Conservation (phyloP, 805 yeast species). For the Saccharomycopsis olivae region DNA sequence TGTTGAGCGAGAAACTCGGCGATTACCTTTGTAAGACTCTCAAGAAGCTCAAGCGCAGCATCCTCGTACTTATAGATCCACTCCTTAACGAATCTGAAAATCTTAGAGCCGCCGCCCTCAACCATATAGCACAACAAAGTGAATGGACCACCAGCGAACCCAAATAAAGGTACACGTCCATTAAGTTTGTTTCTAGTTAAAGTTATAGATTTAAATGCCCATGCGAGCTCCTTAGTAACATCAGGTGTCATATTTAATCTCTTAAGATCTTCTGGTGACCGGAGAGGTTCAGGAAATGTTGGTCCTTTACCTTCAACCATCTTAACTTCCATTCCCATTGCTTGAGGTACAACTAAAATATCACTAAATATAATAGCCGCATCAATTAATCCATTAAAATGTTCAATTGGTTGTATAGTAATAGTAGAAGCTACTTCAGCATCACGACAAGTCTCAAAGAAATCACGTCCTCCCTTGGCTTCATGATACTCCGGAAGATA, state of each 20-base stretch:
- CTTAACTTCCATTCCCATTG: constrained; percentile 91
- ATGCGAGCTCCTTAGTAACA: constrained; percentile 65
- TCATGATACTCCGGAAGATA: constrained; percentile 84
- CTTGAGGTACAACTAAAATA: constrained; percentile 93
- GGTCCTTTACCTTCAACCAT: constrained; percentile 96
- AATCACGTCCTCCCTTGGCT: constrained; percentile 77
- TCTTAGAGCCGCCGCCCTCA: constrained; percentile 92
- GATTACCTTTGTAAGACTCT: constrained; percentile 76
- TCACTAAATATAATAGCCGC: constrained; percentile 97
- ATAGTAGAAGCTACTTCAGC: constrained; percentile 90
- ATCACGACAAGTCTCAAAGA: constrained; percentile 90
- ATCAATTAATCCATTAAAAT: constrained; percentile 79
- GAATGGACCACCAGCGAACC: constrained; percentile 98
- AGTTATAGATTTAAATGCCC: constrained; percentile 94
- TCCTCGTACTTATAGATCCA: constrained; percentile 82
- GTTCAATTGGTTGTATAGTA: constrained; percentile 92
- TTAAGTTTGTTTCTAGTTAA: constrained; percentile 75
- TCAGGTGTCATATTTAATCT: constrained; percentile 55
- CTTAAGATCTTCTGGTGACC: constrained; percentile 57
- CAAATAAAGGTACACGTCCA: constrained; percentile 90
- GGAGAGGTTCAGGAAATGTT: constrained; percentile 77
- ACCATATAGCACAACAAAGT: constrained; percentile 93
- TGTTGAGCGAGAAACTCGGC: constrained; percentile 89
- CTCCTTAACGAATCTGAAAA: constrained; percentile 83
- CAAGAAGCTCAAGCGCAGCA: constrained; percentile 59